A percentile compares a stretch with the other conserved stretches of the same genome.
phyloP scores from a whole-genome alignment of 345 rosid genomes.

The Aegle marmelos region DNA sequence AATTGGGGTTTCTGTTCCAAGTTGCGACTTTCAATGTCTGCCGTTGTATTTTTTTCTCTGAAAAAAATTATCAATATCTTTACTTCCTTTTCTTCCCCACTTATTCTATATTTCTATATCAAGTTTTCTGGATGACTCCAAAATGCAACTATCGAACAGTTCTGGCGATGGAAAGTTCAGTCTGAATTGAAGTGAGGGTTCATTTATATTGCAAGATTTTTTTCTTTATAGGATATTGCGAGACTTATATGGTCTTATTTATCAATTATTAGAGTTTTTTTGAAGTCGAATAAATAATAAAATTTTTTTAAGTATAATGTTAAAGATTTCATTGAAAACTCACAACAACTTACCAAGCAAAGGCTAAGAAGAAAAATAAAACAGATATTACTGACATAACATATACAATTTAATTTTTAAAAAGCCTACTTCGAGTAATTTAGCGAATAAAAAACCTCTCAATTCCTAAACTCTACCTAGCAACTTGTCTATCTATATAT shows the following conservation, averaged over 20 bases:
- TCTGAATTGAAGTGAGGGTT: not conserved
- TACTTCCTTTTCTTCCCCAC: not conserved
- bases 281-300: too few species aligned
- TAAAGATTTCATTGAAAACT: not conserved
- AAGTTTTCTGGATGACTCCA: not conserved
- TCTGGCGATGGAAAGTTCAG: not conserved
- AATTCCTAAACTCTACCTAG: too few species aligned
- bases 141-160: not conserved
- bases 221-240: too few species aligned
- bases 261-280: not conserved
- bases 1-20: conserved; percentile 2
- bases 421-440: not conserved
- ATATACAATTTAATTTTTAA: too few species aligned
- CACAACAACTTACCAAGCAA: not conserved
- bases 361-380: not conserved
- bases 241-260: not conserved
- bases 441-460: not conserved
- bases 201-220: not conserved
- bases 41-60: conserved; percentile 6
- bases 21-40: conserved; percentile 26
- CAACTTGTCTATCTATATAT: not conserved
- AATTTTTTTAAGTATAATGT: too few species aligned
- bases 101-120: not conserved
- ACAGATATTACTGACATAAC: not conserved
- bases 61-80: conserved; percentile 5